phyloP scores from a whole-genome alignment of 2,329 filamentous ascomycete genomes.

The Colletotrichum tabaci region DNA sequence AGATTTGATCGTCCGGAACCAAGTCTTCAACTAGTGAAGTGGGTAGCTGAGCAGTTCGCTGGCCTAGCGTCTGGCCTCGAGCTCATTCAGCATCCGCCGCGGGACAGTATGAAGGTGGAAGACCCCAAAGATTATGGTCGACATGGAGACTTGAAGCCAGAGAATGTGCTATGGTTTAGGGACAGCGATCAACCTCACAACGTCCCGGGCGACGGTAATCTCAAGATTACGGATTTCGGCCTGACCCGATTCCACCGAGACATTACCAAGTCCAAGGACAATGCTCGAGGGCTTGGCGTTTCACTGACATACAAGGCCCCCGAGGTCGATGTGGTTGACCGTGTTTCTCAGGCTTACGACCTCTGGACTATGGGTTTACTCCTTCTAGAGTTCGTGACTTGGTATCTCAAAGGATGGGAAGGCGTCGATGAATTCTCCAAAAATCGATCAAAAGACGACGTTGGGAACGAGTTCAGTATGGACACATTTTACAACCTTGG shows the following conservation, averaged over 20 bases:
- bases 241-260: not conserved
- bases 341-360: not conserved
- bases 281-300: accelerated
- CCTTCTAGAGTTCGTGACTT: slow-evolving; percentile 5
- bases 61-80: not conserved
- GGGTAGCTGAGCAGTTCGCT: not conserved
- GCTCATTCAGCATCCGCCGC: not conserved
- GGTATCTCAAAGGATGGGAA: not conserved
- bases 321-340: not conserved
- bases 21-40: not conserved
- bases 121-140: not conserved
- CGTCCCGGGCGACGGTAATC: not conserved
- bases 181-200: not conserved
- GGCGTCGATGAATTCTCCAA: not conserved
- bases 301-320: not conserved
- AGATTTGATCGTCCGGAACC: not conserved
- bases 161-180: not conserved
- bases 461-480: not conserved
- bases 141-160: not conserved
- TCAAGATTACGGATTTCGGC: slow-evolving; percentile 1
- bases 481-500: not conserved
- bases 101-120: not conserved
- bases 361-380: slow-evolving; percentile 4
- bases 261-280: not conserved
- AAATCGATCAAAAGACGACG: not conserved